Conservation (phyloP, 371 early-diverging fungal genomes). For the Syncephalastrum sp. region DNA sequence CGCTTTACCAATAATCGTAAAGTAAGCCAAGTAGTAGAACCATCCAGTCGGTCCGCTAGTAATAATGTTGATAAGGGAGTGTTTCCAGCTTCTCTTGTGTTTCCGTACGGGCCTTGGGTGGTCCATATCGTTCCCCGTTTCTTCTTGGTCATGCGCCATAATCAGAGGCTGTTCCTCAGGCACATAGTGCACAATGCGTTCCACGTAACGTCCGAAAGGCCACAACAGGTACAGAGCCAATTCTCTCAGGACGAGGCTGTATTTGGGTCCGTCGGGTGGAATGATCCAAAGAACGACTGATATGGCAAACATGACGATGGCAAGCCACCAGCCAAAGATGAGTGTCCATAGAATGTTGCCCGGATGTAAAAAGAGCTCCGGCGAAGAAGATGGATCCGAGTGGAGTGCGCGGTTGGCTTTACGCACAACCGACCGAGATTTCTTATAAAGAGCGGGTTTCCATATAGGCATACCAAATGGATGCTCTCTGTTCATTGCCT, state of each 20-base stretch:
- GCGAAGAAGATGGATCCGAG: constrained; percentile 66
- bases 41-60: constrained; percentile 57
- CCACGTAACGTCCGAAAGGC: constrained; percentile 95
- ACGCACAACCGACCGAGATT: constrained; percentile 83
- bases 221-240: constrained; percentile 81
- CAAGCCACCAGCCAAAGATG: constrained; percentile 91
- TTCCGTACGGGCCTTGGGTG: neutral
- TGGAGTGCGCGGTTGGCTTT: constrained; percentile 84
- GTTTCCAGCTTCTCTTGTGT: constrained; percentile 8
- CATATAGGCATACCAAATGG: constrained; percentile 96
- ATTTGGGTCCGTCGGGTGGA: constrained; percentile 55
- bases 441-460: constrained; percentile 97
- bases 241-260: constrained; percentile 64
- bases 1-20: constrained; percentile 44
- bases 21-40: constrained; percentile 57
- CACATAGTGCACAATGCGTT: constrained; percentile 33
- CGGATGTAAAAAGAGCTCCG: constrained; percentile 67
- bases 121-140: neutral
- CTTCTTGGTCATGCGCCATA: constrained; percentile 18
- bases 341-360: constrained; percentile 90
- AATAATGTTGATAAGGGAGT: constrained; percentile 9
- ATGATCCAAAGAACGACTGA: constrained; percentile 50
- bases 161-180: constrained; percentile 9
- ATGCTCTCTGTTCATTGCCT: constrained; percentile 83
- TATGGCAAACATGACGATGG: constrained; percentile 61